Evolutionary conservation across 768 basidiomycete species (phyloP).

Genomic region (Xerocomellus chrysenteron): DNA sequence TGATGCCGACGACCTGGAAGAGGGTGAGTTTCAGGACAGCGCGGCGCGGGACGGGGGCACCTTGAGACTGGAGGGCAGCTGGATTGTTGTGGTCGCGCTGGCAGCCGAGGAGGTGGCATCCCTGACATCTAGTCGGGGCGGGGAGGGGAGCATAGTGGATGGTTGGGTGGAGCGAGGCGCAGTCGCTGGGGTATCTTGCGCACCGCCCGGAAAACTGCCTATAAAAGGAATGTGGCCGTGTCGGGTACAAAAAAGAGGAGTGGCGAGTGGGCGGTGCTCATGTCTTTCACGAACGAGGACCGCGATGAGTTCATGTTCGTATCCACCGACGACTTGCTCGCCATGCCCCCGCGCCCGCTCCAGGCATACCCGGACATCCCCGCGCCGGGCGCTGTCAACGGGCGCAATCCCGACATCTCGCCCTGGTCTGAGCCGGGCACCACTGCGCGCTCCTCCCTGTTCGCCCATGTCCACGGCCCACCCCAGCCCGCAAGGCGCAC

Average conservation of each 20-base stretch:
- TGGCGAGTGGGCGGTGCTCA: neutral
- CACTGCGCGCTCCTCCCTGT: neutral
- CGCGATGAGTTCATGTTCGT: conserved; percentile 13
- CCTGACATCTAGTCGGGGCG: conserved; percentile 9
- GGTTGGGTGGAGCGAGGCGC: conserved; percentile 1
- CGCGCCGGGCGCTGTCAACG: neutral
- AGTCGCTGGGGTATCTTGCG: neutral
- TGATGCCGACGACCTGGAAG: conserved; percentile 68
- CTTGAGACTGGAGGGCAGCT: conserved; percentile 50
- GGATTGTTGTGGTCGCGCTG: conserved; percentile 33
- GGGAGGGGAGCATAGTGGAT: conserved; percentile 2
- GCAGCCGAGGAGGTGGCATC: conserved; percentile 42
- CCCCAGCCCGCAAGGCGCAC: conserved; percentile 19
- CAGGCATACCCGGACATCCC: conserved; percentile 13
- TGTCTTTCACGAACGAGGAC: conserved; percentile 13
- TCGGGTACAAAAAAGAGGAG: neutral
- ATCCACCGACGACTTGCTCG: conserved; percentile 4
- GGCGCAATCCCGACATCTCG: conserved; percentile 14
- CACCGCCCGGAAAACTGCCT: conserved; percentile 10
- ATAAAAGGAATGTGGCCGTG: conserved; percentile 4
- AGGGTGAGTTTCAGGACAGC: neutral
- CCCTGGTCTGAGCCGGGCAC: conserved; percentile 21
- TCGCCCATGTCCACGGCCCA: conserved; percentile 8
- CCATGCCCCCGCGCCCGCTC: neutral
- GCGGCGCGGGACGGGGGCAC: conserved; percentile 27